Evolutionary conservation across 805 yeast genomes (phyloP), one percentile per base, ranked within the genome.

Genomic region (Lachancea quebecensis): DNA sequence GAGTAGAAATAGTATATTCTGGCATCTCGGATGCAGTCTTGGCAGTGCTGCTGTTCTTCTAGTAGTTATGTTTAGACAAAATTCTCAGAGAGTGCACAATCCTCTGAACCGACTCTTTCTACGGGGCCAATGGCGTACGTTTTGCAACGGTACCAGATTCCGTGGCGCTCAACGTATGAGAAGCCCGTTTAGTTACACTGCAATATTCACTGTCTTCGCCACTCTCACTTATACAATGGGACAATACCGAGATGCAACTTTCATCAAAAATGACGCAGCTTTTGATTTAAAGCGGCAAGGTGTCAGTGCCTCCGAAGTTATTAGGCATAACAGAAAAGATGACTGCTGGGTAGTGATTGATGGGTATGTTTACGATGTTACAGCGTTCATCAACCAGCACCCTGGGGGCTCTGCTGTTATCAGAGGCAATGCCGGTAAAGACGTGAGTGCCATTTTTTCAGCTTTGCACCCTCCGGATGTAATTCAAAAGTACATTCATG

Each of bases 401-500:
- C 98, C 98, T 2, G 85, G 85, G 52, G 85, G 85, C 4, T 74
- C 78, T 43, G 79, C 82, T 58, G 86, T 91, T 45, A 75, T 91
- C 37, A 64, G 80, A 49, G 82, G 82, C 50, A 86, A 86, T 55
- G 96, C 93, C 15, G 93, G 93, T 11, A 79, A 75, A 48, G 88
- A 85, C 55, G 95, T 91, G 10, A 82, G 93, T 7, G 81, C 82
- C 55, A 79, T 86, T 9, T 91, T 88, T 59, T 86, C 83, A 48
- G 96, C 95, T 15, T 74, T 91, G 49, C 99, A 91, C 64, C 93
- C 98, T 0, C 77, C 82, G n/a, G 96, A 89, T 55, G 84, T 87
- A 6, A 71, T 91, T 44, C 80, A 77, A 33, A 78, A 79, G 55
- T 78, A 71, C 59, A 67, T 85, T 31, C 75, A 80, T 14, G 61